phyloP scores from a whole-genome alignment of 139 green algal genomes.

The Asterochloris sp. region DNA sequence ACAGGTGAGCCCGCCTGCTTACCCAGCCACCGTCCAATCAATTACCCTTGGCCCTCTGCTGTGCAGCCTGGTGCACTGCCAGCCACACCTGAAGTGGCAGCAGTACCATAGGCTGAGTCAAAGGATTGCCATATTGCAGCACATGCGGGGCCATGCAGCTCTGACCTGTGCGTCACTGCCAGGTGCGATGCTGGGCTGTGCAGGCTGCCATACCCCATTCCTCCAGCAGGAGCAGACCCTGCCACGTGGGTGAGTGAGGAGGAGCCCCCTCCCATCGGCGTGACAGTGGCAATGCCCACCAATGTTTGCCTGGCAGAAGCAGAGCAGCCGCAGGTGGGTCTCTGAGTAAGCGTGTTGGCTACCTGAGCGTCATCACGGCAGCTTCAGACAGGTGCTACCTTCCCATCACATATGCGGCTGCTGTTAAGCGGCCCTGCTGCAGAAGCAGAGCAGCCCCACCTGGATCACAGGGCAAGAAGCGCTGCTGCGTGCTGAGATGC shows the following conservation, averaged over 20 bases:
- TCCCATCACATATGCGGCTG: background rate
- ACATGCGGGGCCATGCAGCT: background rate
- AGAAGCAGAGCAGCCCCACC: background rate
- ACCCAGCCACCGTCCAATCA: background rate
- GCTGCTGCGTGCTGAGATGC: too few species aligned
- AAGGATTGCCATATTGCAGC: background rate
- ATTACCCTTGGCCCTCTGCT: conserved; percentile 1
- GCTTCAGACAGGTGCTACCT: background rate
- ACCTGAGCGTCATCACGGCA: too few species aligned
- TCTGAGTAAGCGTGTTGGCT: too few species aligned
- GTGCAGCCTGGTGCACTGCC: background rate
- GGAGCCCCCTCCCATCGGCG: conserved; percentile 54
- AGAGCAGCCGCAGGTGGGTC: background rate
- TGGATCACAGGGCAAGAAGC: background rate
- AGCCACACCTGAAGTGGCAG: background rate
- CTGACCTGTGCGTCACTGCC: background rate
- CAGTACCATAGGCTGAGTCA: background rate
- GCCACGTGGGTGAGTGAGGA: conserved; percentile 47
- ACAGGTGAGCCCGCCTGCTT: too few species aligned
- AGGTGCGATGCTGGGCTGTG: background rate
- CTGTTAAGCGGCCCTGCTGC: background rate
- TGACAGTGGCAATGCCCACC: conserved; percentile 28
- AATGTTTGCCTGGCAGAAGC: conserved; percentile 25
- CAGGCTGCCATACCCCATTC: conserved; percentile 69
- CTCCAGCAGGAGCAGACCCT: conserved; percentile 61